Evolutionary conservation across 148 eudicot genomes (phyloP), one percentile per base, ranked within the genome.

Genomic region (Oxyria digyna): DNA sequence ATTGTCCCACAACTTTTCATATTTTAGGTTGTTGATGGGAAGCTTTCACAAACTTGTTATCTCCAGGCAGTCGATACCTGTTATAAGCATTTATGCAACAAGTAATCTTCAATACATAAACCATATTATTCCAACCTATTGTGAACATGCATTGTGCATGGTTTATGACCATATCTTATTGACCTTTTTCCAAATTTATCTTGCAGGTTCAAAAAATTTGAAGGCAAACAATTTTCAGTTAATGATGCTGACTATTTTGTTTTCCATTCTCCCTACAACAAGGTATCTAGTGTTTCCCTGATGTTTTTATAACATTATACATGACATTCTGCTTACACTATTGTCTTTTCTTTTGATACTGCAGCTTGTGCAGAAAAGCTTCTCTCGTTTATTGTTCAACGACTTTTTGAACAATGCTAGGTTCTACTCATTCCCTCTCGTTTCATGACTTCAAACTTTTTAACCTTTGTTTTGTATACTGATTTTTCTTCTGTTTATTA

Each of bases 281-380:
- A 95, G 99, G 97, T 95, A 79, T 6, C 38, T 71, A 14, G 13
- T 57, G 24, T n/a, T 20, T 33, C 6, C 6, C 4, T 49, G 8
- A 7, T 57, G 14, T 3, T 10, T 63, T 67, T 6, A 18, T 13
- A n/a, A n/a, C n/a, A 45, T 43, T 52, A 67, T 75, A 62, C 75
- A 37, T 41, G 37, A 13, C 45, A 65, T 65, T 65, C 29, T 21
- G 62, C 42, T 49, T 46, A 29, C 43, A 27, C 14, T 70, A 41
- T 29, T 67, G 11, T 74, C 72, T 37, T 62, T 71, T 46, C 69
- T 37, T 75, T 37, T 54, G 64, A 48, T 26, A 45, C 48, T 80
- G 82, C 97, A 95, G 99, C 99, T 95, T 81, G 99, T 95, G 64
- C 99, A 95, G 77, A 95, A 95, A 86, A 95, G 99, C 76, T 91